Base-by-base conservation (phyloP, 257 asterid genomes). In the Nicotiana tomentosiformis region DNA sequence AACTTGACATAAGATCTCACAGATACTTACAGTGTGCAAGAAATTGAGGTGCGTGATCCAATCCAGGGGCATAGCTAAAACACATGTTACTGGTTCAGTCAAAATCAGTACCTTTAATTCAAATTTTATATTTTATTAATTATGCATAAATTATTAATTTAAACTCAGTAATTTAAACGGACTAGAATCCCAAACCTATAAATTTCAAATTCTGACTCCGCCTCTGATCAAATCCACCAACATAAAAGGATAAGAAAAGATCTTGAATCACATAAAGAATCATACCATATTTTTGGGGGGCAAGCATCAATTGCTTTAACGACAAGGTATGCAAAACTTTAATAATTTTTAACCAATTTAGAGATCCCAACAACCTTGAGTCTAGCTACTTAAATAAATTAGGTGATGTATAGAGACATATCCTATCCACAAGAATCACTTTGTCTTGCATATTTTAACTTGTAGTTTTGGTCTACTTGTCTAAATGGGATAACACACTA, bases 261-360 rank as follows among this genome's bases (percentile, higher is more conserved):
- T 74, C 62, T 39, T 14, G 62, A 49, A 74, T 74, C 79, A 49
- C 23, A 46, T 74, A 23, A 74, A 74, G 15, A 49, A 74, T 74
- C 6, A 9, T 46, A 49, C 15, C 29, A n/a, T 37, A 37, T 10
- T 43, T 23, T 46, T 49, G 4, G 23, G 79, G 62, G 61, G 15
- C 62, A 49, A 74, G 39, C 4, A 74, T 55, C 79, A 74, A 14
- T 74, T 74, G 79, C 62, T 74, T 74, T 74, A 74, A 74, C 43
- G 79, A 49, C 79, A 74, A 49, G 79, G 14, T 74, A 49, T 26
- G 15, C 12, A 49, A 43, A 23, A 12, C 15, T 49, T 7, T 1
- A 14, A 74, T 74, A 23, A 49, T 49, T 12, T 72, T 43, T 9
- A 10, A 61, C 51, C 7, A 49, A 12, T 74, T 74, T 49, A 74